Evolutionary conservation across 73 alveolate genomes (phyloP), one percentile per base, ranked within the genome.

Genomic region (Blepharisma japonicum): DNA sequence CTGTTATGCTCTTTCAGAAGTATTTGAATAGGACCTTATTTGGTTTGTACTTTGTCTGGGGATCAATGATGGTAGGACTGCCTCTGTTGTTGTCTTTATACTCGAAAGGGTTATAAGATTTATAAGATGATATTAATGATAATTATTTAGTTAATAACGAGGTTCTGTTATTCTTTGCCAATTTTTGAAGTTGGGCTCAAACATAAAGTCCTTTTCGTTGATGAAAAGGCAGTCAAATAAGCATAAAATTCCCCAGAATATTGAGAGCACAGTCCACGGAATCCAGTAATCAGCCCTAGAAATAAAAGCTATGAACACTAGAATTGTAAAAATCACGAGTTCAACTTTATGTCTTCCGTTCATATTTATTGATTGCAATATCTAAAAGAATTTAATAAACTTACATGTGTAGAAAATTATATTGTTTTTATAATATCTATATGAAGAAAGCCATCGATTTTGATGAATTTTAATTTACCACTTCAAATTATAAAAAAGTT

Each of bases 151-250:
- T 61, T 61, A 61, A 61, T 61, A 61, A 14, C 74, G 39, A 14
- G 49, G 18, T 2, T 61, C 74, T 8, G 39, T 61, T 9, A 39
- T 39, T 61, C 23, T 61, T 25, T 61, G 74, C 74, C 74, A 61
- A 39, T 61, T 61, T 39, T 61, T 61, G 47, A 20, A 61, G 23
- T 25, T 61, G 49, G 74, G 74, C 47, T 61, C 74, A 25, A 61
- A 61, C 38, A 61, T 61, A 25, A 61, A 61, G 1, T 5, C 49
- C n/a, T 61, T 61, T 14, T 61, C 74, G 23, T 39, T 25, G 18
- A 61, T 8, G 74, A 61, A 61, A 39, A 61, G 74, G 48, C 74
- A 61, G 47, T 61, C 74, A 25, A 61, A 61, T 61, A 61, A 61
- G 47, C 74, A 61, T 2, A 39, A 39, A 5, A 61, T 61, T 61